Evolutionary conservation across 768 basidiomycete species (phyloP).

Genomic region (Russula abietina): DNA sequence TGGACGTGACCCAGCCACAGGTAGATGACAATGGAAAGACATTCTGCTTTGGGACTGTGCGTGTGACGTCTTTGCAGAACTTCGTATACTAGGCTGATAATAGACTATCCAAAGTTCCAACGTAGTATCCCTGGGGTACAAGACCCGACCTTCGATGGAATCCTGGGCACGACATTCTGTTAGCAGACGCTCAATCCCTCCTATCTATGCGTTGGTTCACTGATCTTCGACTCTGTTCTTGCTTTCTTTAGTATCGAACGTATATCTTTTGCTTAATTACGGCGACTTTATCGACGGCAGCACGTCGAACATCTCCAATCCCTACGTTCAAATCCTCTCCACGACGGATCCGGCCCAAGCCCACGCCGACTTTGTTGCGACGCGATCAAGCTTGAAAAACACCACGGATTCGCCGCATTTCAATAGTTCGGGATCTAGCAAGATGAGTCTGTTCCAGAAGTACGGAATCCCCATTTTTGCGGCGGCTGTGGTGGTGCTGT

Average conservation of each 20-base stretch:
- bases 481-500: not conserved
- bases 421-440: not conserved
- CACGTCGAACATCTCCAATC: slow-evolving; percentile 34
- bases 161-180: slow-evolving; percentile 71
- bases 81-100: not conserved
- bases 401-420: not conserved
- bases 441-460: slow-evolving; percentile 1
- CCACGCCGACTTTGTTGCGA: slow-evolving; percentile 13
- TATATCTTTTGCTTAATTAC: slow-evolving; percentile 57
- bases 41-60: slow-evolving; percentile 34
- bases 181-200: slow-evolving; percentile 27
- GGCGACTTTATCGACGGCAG: slow-evolving; percentile 51
- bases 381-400: slow-evolving; percentile 9
- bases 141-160: slow-evolving; percentile 51
- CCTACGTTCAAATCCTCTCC: slow-evolving; percentile 59
- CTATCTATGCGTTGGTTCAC: not conserved
- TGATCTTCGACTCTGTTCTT: not conserved
- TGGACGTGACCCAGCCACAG: slow-evolving; percentile 47
- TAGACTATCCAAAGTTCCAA: slow-evolving; percentile 51
- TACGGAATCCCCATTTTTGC: slow-evolving; percentile 8
- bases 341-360: slow-evolving; percentile 35
- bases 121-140: slow-evolving; percentile 51
- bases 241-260: slow-evolving; percentile 49
- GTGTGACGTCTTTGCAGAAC: slow-evolving; percentile 11
- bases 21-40: slow-evolving; percentile 27